Evolutionary conservation across 2,329 filamentous ascomycete species (phyloP).

Genomic region (Aspergillus proliferans): DNA sequence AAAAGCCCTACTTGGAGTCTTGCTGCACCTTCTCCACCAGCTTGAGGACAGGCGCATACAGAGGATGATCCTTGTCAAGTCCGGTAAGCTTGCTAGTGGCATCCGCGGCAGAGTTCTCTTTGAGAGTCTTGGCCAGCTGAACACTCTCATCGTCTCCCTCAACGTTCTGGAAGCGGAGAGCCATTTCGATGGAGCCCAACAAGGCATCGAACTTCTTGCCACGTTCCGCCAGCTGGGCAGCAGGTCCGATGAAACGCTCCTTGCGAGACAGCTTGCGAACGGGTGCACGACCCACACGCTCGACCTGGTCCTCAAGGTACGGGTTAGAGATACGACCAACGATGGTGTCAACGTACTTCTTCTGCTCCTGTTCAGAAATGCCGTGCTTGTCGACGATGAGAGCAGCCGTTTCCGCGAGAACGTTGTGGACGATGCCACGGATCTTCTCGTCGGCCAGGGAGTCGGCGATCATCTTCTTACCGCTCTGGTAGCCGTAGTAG

Average conservation of each 20-base stretch:
- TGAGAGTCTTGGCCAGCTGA: constrained; percentile 80
- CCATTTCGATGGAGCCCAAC: constrained; percentile 80
- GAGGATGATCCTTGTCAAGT: constrained; percentile 66
- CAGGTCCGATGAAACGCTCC: constrained; percentile 92
- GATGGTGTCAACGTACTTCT: constrained; percentile 85
- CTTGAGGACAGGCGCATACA: constrained; percentile 68
- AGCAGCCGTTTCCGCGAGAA: constrained; percentile 76
- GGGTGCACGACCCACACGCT: constrained; percentile 91
- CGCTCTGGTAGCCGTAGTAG: constrained; percentile 84
- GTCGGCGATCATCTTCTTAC: constrained; percentile 84
- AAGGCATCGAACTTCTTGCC: constrained; percentile 67
- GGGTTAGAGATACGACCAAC: constrained; percentile 90
- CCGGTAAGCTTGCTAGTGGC: constrained; percentile 78
- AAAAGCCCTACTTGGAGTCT: constrained; percentile 31
- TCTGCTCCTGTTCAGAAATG: constrained; percentile 68
- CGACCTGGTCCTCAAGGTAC: constrained; percentile 82
- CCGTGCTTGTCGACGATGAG: constrained; percentile 83
- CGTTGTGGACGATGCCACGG: constrained; percentile 68
- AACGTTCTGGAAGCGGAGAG: constrained; percentile 91
- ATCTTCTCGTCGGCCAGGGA: constrained; percentile 77
- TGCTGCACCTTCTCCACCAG: constrained; percentile 77
- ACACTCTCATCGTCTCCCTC: constrained; percentile 83
- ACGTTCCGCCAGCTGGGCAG: constrained; percentile 77
- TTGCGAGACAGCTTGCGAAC: constrained; percentile 89
- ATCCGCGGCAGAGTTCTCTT: constrained; percentile 63